These are phyloP conservation scores for Trichoderma simmonsii DNA, from an alignment of 2,329 filamentous ascomycete species.

Conservation along the genomic window DNA sequence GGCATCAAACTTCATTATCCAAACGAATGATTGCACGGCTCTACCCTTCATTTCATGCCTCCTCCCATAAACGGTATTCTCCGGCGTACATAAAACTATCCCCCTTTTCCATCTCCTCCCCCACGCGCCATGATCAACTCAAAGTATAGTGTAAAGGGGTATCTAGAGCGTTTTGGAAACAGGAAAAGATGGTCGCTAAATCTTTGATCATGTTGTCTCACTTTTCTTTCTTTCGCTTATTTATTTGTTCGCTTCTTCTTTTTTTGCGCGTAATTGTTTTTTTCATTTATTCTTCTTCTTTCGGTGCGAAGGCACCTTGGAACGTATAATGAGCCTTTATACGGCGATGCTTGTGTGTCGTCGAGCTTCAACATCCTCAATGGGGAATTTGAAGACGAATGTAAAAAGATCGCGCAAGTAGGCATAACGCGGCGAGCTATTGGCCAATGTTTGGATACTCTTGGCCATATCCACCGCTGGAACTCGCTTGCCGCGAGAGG, in stretches of 20 bases:
- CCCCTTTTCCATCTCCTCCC: background rate
- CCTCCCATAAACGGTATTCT: background rate
- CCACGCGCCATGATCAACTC: conserved; percentile 11
- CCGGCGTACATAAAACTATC: background rate
- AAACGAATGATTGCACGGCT: conserved; percentile 9
- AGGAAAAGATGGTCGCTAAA: conserved; percentile 14
- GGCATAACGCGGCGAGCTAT: conserved; percentile 63
- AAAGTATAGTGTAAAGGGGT: conserved; percentile 18
- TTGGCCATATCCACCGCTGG: conserved; percentile 74
- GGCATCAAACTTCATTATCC: conserved; percentile 13
- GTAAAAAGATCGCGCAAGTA: conserved; percentile 82
- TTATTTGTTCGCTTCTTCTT: background rate
- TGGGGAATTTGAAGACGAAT: conserved; percentile 78
- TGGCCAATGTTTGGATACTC: conserved; percentile 72
- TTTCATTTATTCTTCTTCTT: background rate
- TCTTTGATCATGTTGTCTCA: background rate
- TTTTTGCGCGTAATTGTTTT: background rate
- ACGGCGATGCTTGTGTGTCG: conserved; percentile 63
- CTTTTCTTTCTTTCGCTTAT: background rate
- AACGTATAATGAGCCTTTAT: conserved; percentile 27
- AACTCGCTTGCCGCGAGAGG: conserved; percentile 56
- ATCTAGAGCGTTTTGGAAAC: conserved; percentile 16
- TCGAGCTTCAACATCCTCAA: conserved; percentile 71
- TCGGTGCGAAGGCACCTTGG: background rate
- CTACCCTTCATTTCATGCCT: background rate